Base-by-base conservation (phyloP, 441 rosid species). In the Theobroma grandiflorum region DNA sequence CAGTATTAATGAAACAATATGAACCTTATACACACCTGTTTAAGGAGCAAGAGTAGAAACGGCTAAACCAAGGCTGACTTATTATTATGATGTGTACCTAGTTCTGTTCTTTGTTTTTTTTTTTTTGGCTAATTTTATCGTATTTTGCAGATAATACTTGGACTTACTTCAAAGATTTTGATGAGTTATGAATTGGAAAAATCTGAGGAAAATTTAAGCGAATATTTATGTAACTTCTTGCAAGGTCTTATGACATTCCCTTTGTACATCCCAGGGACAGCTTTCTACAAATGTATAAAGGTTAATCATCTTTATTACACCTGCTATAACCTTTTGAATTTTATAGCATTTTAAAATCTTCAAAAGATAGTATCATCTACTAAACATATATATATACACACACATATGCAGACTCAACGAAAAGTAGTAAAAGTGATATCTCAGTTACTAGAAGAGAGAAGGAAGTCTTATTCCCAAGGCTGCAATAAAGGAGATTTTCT, bases 161-260 rank as follows among this genome's bases (percentile, higher is more conserved):
- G 62, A 6, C 62, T 79, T n/a, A 26, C 79, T 4, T 63, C 80
- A 37, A 79, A 61, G 55, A 33, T 31, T 9, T 14, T 82, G 11
- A 69, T 80, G 7, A 31, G 87, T n/a, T 77, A 79, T 57, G 82
- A 82, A 3, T 35, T 77, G 0, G 64, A 53, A 53, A 75, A 40
- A 14, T 59, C 81, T 3, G 22, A 22, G 9, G 78, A 72, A 15
- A 62, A 72, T 5, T 9, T 76, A 43, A 45, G 73, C 2, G 78
- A 58, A 10, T 43, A 33, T 10, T 62, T 79, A 12, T 10, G 61
- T 9, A 47, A 47, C 47, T 47, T 82, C 35, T 12, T 26, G 26
- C 33, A 31, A n/a, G 80, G 81, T 12, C 53, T 85, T 3, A 67
- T 85, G 82, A 45, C 87, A 10, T 67, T 67, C 42, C 72, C 72